Conservation (phyloP, 257 asterid species). For the Pogostemon cablin region DNA sequence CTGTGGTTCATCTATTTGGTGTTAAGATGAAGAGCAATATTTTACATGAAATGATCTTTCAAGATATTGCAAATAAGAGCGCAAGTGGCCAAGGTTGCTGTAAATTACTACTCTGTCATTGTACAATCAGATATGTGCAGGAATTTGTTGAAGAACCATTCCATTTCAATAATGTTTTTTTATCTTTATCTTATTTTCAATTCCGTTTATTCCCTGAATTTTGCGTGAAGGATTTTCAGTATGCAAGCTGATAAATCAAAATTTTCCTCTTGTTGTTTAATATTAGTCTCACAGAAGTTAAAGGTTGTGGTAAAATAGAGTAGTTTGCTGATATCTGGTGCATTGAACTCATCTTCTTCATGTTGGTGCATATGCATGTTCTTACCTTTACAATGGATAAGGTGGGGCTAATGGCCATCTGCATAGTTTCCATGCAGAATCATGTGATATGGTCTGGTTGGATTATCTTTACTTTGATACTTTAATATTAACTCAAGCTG, state of each 20-base stretch:
- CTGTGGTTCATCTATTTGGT: slow-evolving; percentile 31
- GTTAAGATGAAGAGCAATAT: slow-evolving; percentile 31
- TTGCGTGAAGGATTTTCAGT: slow-evolving; percentile 14
- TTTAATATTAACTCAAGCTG: slow-evolving; percentile 10
- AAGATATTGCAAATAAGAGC: slow-evolving; percentile 29
- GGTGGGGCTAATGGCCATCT: slow-evolving; percentile 29
- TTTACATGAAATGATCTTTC: slow-evolving; percentile 28
- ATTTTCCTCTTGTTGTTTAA: slow-evolving; percentile 12
- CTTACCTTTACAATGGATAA: slow-evolving; percentile 29
- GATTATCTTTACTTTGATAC: slow-evolving; percentile 14
- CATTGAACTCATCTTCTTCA: not conserved
- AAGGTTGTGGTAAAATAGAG: not conserved
- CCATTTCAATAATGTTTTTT: slow-evolving; percentile 26
- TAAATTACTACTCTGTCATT: slow-evolving; percentile 33
- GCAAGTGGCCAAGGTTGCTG: slow-evolving; percentile 33
- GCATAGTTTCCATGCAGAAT: slow-evolving; percentile 24
- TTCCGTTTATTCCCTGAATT: slow-evolving; percentile 12
- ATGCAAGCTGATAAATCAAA: slow-evolving; percentile 8
- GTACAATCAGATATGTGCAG: slow-evolving; percentile 24
- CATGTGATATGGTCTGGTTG: slow-evolving; percentile 17
- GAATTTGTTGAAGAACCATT: slow-evolving; percentile 28
- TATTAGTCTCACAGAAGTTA: not conserved
- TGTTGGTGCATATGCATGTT: slow-evolving; percentile 26
- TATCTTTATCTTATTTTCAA: slow-evolving; percentile 16
- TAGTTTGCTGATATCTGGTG: not conserved